phyloP scores from a whole-genome alignment of 2,329 filamentous ascomycete species.

The Hypoxylon sp. region DNA sequence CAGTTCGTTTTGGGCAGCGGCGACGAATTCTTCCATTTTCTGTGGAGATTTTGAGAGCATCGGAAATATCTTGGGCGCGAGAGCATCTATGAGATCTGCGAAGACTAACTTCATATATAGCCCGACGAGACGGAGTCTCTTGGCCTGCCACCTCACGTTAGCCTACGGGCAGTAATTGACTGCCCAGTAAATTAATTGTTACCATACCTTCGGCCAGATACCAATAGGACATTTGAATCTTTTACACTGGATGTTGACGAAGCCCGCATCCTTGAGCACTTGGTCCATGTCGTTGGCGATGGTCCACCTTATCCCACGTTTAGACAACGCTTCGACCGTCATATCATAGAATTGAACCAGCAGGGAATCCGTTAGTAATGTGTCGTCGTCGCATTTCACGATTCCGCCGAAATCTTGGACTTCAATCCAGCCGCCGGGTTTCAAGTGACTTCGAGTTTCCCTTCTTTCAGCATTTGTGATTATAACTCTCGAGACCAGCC shows the following conservation, averaged over 20 bases:
- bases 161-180: neutral
- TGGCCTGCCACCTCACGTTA: conserved; percentile 43
- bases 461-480: conserved; percentile 9
- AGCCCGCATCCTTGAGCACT: conserved; percentile 42
- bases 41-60: conserved; percentile 24
- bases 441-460: conserved; percentile 45
- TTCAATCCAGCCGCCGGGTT: conserved; percentile 49
- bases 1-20: conserved; percentile 18
- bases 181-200: neutral
- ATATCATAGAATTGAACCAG: conserved; percentile 40
- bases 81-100: conserved; percentile 39
- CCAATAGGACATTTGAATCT: conserved; percentile 56
- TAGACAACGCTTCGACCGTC: conserved; percentile 29
- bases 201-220: conserved; percentile 56
- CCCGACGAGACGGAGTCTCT: conserved; percentile 58
- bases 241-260: conserved; percentile 45
- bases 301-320: conserved; percentile 38
- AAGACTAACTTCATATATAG: conserved; percentile 48
- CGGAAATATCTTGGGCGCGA: conserved; percentile 32
- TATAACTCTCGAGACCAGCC: neutral
- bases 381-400: conserved; percentile 47
- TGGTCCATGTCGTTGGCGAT: conserved; percentile 42
- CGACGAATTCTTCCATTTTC: conserved; percentile 34
- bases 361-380: conserved; percentile 35
- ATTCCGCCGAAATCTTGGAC: conserved; percentile 45